A percentile compares a stretch with the other conserved stretches of the same genome.
phyloP scores from a whole-genome alignment of 2,329 filamentous ascomycete genomes.

The Aspergillus brasiliensis region DNA sequence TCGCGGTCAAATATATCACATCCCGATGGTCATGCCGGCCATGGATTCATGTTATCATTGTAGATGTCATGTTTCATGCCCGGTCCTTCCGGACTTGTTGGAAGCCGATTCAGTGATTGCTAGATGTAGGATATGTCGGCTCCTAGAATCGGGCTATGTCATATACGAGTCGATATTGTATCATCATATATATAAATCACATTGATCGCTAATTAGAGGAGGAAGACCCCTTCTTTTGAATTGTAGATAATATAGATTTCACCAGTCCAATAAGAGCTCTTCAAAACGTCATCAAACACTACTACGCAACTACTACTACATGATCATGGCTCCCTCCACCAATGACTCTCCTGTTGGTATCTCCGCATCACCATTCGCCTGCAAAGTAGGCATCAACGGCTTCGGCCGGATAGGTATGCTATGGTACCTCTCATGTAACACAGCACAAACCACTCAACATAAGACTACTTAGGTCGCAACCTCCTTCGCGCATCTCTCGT shows the following conservation, averaged over 20 bases:
- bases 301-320: not conserved
- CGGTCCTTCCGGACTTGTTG: not conserved
- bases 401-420: constrained; percentile 79
- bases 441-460: too few relatives aligned
- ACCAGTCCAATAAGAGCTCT: not conserved
- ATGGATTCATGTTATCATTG: not conserved
- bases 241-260: not conserved
- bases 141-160: not conserved
- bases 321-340: not conserved
- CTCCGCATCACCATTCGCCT: constrained; percentile 2
- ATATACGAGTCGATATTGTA: not conserved
- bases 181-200: not conserved
- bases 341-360: not conserved
- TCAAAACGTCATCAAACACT: not conserved
- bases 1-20: not conserved
- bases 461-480: constrained; percentile 62
- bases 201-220: not conserved
- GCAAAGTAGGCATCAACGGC: constrained; percentile 89
- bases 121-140: not conserved
- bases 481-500: constrained; percentile 38
- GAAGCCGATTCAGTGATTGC: not conserved
- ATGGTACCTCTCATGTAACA: not conserved
- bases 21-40: not conserved
- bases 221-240: not conserved
- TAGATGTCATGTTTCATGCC: not conserved